Base-by-base conservation (phyloP, 306 rosid species). In the Pyrus pyrifolia region DNA sequence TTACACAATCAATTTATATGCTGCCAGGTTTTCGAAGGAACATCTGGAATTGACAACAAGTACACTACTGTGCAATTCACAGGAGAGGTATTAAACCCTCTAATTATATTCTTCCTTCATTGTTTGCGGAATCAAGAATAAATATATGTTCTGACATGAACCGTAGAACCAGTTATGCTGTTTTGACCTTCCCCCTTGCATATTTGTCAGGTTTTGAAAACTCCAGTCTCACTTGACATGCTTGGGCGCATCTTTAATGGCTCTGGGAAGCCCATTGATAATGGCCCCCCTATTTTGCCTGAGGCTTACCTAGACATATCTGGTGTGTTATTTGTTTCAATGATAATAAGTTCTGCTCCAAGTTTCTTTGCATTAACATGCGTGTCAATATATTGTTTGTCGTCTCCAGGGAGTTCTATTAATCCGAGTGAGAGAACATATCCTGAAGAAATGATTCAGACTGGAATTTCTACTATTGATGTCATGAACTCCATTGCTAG, bases 361-460 rank as follows among this genome's bases (percentile, higher is more conserved):
- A 60, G 45, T 46, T 74, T 27, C 35, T 67, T 70, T 76, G 30
- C 75, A 19, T 67, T 57, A 51, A 46, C 66, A 57, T 46, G 21
- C 38, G 38, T 57, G 58, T 71, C 27, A 59, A 27, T 73, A 18
- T 61, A 11, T 71, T 76, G 23, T 65, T 35, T 72, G 77, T 30
- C 44, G 11, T 67, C 76, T 61, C 31, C 81, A 96, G 99, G 99
- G 78, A 96, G 99, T 84, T 96, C 99, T 73, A 96, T 96, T 82
- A 96, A 96, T 84, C 99, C 99, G 64, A 96, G 99, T 82, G 99
- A 96, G 89, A 91, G 99, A 84, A 96, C 99, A 44, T 96, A 92
- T 89, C 99, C 99, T 0, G 99, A 96, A 87, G 99, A 96, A 87
- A 96, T 96, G 99, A 96, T 96, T 68, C 99, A 96, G 84, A 96